Conservation (phyloP, 768 basidiomycete species). For the Termitomyces sp. region DNA sequence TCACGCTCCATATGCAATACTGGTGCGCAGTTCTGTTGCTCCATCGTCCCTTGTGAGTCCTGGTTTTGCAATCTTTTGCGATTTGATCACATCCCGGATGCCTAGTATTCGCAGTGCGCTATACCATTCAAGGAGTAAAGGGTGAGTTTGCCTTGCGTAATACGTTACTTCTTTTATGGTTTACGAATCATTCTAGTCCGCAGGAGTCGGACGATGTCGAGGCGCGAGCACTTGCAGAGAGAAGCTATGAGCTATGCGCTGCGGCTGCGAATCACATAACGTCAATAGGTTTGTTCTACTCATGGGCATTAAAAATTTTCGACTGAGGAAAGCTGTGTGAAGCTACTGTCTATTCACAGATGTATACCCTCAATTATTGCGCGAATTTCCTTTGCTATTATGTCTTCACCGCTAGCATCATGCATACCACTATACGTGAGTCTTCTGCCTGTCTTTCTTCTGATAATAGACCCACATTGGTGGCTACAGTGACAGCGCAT, state of each 20-base stretch:
- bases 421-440: slow-evolving; percentile 72
- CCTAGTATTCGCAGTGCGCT: slow-evolving; percentile 35
- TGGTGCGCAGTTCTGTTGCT: slow-evolving; percentile 75
- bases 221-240: slow-evolving; percentile 46
- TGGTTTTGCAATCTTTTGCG: background rate
- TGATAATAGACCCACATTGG: slow-evolving; percentile 3
- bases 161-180: background rate
- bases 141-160: slow-evolving; percentile 21
- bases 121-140: slow-evolving; percentile 28
- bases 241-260: slow-evolving; percentile 68
- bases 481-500: slow-evolving; percentile 48
- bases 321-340: background rate
- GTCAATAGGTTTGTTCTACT: slow-evolving; percentile 43
- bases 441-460: slow-evolving; percentile 7
- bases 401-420: slow-evolving; percentile 73
- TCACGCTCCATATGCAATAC: slow-evolving; percentile 81
- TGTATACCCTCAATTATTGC: slow-evolving; percentile 53
- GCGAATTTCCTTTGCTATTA: slow-evolving; percentile 75
- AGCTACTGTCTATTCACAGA: slow-evolving; percentile 59
- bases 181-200: slow-evolving; percentile 19
- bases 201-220: slow-evolving; percentile 47
- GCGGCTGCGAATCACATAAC: slow-evolving; percentile 78
- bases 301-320: background rate
- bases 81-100: slow-evolving; percentile 4
- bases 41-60: slow-evolving; percentile 73